These are phyloP conservation scores for Melanomma pulvis-pyrius DNA, from an alignment of 495 filamentous ascomycete species.

Conservation along the genomic window DNA sequence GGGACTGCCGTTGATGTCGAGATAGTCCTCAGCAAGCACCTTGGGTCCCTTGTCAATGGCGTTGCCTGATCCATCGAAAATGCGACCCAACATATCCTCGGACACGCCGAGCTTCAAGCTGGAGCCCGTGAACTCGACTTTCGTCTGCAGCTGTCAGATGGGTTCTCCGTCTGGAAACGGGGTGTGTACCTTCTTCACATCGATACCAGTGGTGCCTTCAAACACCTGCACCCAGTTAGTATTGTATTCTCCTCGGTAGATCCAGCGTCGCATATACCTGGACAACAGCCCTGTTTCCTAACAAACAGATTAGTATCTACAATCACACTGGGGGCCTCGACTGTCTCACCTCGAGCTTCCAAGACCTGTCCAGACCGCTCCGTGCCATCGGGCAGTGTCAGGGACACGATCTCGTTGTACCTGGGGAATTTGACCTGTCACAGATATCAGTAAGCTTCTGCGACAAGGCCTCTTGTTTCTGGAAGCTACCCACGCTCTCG, in stretches of 20 bases:
- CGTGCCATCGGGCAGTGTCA: slow-evolving; percentile 94
- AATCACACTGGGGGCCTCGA: not conserved
- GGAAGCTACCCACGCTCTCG: slow-evolving; percentile 68
- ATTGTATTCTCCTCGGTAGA: not conserved
- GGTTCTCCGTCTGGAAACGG: not conserved
- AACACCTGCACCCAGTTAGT: slow-evolving; percentile 68
- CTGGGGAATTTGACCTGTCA: slow-evolving; percentile 89
- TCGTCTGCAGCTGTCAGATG: slow-evolving; percentile 61
- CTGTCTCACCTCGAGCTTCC: slow-evolving; percentile 81
- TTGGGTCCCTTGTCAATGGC: slow-evolving; percentile 99
- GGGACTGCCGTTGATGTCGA: slow-evolving; percentile 98
- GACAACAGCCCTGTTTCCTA: slow-evolving; percentile 89
- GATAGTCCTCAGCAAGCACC: slow-evolving; percentile 94
- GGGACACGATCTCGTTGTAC: slow-evolving; percentile 96
- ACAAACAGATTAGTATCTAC: slow-evolving; percentile 7
- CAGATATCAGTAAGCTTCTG: slow-evolving; percentile 27
- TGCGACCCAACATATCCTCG: slow-evolving; percentile 98
- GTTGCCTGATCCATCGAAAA: slow-evolving; percentile 96
- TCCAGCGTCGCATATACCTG: slow-evolving; percentile 57
- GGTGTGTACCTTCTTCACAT: slow-evolving; percentile 86
- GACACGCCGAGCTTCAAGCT: slow-evolving; percentile 98
- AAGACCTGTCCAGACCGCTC: slow-evolving; percentile 93
- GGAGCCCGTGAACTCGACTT: slow-evolving; percentile 95
- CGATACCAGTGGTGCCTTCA: slow-evolving; percentile 94
- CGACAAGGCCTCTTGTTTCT: not conserved